Evolutionary conservation across 2,329 filamentous ascomycete species (phyloP).

Genomic region (Emergomyces orientalis): DNA sequence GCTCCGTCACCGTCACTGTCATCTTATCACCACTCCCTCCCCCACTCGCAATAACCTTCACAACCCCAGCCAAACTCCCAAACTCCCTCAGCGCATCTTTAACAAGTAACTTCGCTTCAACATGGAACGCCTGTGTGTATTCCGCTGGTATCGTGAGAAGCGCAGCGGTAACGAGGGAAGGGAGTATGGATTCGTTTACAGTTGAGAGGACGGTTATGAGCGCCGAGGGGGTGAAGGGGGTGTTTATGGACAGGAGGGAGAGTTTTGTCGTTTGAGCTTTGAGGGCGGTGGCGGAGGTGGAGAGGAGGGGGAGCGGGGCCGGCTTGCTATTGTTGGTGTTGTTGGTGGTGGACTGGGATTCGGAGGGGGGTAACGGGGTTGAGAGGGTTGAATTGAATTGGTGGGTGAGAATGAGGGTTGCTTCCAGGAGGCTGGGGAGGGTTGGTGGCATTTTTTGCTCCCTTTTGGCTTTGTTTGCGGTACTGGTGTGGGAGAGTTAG

Average conservation of each 20-base stretch:
- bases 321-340: constrained; percentile 16
- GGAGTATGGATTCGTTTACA: constrained; percentile 62
- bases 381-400: constrained; percentile 33
- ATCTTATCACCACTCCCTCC: constrained; percentile 19
- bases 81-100: constrained; percentile 56
- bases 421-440: constrained; percentile 25
- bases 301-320: constrained; percentile 54
- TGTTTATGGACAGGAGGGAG: constrained; percentile 74
- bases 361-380: constrained; percentile 13
- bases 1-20: constrained; percentile 18
- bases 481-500: background rate
- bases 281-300: constrained; percentile 62
- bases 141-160: constrained; percentile 52
- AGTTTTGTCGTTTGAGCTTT: constrained; percentile 80
- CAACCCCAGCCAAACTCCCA: constrained; percentile 48
- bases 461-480: background rate
- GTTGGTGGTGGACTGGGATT: constrained; percentile 9
- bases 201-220: constrained; percentile 61
- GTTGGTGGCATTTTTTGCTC: constrained; percentile 24
- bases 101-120: constrained; percentile 53
- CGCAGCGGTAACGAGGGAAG: constrained; percentile 61
- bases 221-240: constrained; percentile 75
- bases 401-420: constrained; percentile 29
- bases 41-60: constrained; percentile 43
- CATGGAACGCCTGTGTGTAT: constrained; percentile 56